Base-by-base conservation (phyloP, 2,329 filamentous ascomycete species). In the Saccharata proteae region DNA sequence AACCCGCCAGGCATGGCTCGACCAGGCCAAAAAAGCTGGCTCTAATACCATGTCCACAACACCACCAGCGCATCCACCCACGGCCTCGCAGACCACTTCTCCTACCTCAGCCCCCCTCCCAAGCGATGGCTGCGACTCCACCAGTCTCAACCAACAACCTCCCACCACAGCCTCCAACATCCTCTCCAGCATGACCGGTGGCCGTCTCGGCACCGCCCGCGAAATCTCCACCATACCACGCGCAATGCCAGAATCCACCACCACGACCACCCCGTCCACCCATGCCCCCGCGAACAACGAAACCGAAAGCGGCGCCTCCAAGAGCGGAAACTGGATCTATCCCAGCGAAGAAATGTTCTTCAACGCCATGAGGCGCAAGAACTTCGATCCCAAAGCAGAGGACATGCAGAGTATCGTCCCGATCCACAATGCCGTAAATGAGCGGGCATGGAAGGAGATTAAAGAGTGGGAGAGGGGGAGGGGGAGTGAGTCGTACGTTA, bases 361-460 rank as follows among this genome's bases (percentile, higher is more conserved):
- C 61, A 82, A 93, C 28, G 90, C 90, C 26, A 88, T 98, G 75
- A 75, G 80, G 64, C 78, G 88, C 51, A 98, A 98, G 58, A 80
- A 78, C 25, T 78, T 85, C 61, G 73, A 76, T 38, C 77, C 71
- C 17, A 62, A 67, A 10, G 73, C 71, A 1, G 63, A 68, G 5
- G 85, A 93, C 57, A 94, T 94, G 78, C 77, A 73, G 47, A 81
- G 81, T 19, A 86, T 96, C 19, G 86, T 96, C 33, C 90, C 85
- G 3, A 96, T 96, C 47, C 90, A 98, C 61, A 98, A 98, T 54
- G 90, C 90, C 26, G 90, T 98, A 40, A 98, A 98, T 58, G 90
- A 98, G 69, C 69, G 83, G 24, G 90, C 90, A 1, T 98, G 90
- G 90, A 67, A 73, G 40, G 81, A 96, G 61, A 96, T 98, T 42